Evolutionary conservation across 305 asterid genomes (phyloP).

Genomic region (Fraxinus xanthoxyloides): DNA sequence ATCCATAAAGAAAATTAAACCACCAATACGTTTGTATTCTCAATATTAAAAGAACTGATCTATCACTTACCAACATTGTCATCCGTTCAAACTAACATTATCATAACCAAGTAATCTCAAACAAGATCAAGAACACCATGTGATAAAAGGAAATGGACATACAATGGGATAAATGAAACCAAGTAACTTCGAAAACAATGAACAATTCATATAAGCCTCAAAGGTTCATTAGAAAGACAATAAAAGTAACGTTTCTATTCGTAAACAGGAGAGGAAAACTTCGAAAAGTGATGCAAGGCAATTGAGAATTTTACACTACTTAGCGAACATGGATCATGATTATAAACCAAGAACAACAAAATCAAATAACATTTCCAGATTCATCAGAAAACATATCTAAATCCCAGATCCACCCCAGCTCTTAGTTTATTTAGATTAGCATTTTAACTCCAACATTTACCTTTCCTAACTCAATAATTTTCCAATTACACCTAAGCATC

Average conservation of each 20-base stretch:
- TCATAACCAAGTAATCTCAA: neutral
- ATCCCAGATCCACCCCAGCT: conserved; percentile 19
- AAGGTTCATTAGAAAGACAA: neutral
- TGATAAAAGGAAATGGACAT: neutral
- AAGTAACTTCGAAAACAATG: neutral
- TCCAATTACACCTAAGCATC: conserved; percentile 35
- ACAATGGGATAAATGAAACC: neutral
- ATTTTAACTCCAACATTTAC: neutral
- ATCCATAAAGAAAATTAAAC: neutral
- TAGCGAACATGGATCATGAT: neutral
- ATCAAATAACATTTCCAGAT: conserved; percentile 7
- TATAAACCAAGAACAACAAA: neutral
- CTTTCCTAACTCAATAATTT: neutral
- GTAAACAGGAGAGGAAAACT: neutral
- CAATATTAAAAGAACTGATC: too few relatives aligned
- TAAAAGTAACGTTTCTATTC: too few relatives aligned
- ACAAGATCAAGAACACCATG: too few relatives aligned
- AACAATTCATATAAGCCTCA: neutral
- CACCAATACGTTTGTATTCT: neutral
- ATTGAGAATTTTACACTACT: neutral
- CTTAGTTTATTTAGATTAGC: conserved; percentile 28
- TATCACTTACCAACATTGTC: neutral
- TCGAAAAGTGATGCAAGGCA: neutral
- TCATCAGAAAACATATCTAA: conserved; percentile 5
- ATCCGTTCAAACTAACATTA: neutral